These are phyloP conservation scores for Verticillium zaregamsianum DNA, from an alignment of 2,329 filamentous ascomycete species.

Conservation along the genomic window DNA sequence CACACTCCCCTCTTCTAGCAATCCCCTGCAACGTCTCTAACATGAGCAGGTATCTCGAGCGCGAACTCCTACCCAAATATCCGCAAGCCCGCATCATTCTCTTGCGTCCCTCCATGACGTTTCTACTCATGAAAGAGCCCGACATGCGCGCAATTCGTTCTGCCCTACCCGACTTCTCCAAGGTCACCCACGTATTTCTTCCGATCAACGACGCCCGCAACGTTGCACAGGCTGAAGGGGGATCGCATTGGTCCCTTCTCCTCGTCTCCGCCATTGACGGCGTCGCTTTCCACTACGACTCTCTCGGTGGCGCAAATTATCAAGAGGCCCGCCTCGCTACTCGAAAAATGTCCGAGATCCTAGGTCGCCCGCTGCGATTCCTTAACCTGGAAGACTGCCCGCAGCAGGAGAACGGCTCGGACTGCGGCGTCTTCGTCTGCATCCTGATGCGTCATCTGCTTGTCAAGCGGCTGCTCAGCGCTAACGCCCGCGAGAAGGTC, in stretches of 20 bases:
- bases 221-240: constrained; percentile 74
- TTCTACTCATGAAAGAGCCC: constrained; percentile 76
- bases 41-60: constrained; percentile 69
- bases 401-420: constrained; percentile 86
- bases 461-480: constrained; percentile 74
- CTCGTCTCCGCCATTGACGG: constrained; percentile 85
- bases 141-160: constrained; percentile 52
- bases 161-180: constrained; percentile 75
- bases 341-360: constrained; percentile 63
- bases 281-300: constrained; percentile 96
- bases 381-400: constrained; percentile 81
- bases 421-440: constrained; percentile 96
- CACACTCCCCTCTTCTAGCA: neutral
- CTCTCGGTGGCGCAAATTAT: constrained; percentile 70
- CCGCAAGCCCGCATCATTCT: constrained; percentile 84
- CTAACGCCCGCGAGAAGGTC: constrained; percentile 78
- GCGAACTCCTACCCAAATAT: constrained; percentile 75
- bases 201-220: constrained; percentile 88
- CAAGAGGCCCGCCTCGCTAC: constrained; percentile 67
- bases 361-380: constrained; percentile 67
- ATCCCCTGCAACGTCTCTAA: constrained; percentile 1
- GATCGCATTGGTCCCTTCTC: constrained; percentile 91
- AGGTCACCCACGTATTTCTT: constrained; percentile 88
- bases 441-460: constrained; percentile 93
- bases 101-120: constrained; percentile 87